A percentile compares a stretch with the other conserved stretches of the same genome.
phyloP scores from a whole-genome alignment of 148 eudicot species.

The Vaccinium darrowii region DNA sequence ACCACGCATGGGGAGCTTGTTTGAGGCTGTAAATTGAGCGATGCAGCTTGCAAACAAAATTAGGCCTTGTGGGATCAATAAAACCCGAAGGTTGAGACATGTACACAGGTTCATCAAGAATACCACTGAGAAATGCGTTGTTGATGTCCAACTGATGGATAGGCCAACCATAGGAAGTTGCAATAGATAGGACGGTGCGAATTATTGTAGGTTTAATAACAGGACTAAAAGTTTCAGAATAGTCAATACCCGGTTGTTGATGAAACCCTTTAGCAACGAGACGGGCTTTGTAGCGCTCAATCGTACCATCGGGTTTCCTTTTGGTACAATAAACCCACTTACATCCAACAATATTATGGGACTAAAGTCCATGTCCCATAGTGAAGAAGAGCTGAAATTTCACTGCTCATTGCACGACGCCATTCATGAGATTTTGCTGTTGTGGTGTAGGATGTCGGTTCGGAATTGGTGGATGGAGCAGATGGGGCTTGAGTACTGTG shows the following conservation, averaged over 20 bases:
- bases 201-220: slow-evolving; percentile 16
- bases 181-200: background rate
- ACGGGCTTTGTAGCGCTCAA: background rate
- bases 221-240: background rate
- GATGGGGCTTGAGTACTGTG: background rate
- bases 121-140: slow-evolving; percentile 19
- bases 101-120: background rate
- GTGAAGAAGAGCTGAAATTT: background rate
- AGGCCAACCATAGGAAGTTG: background rate
- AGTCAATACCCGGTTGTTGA: background rate
- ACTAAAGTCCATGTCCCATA: slow-evolving; percentile 15
- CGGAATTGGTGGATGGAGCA: no score
- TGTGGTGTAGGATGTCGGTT: background rate
- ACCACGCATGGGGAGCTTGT: slow-evolving; percentile 7
- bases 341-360: slow-evolving; percentile 9
- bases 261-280: slow-evolving; percentile 1
- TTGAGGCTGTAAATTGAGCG: background rate
- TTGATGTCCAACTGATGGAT: slow-evolving; percentile 13
- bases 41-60: background rate
- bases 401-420: background rate
- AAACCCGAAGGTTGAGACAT: slow-evolving; percentile 19
- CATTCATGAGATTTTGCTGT: background rate
- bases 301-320: background rate
- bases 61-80: background rate
- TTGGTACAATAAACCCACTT: slow-evolving; percentile 17